Conservation (phyloP, 225 moss, liverwort and hornwort genomes). For the Physcomitrellopsis africana region DNA sequence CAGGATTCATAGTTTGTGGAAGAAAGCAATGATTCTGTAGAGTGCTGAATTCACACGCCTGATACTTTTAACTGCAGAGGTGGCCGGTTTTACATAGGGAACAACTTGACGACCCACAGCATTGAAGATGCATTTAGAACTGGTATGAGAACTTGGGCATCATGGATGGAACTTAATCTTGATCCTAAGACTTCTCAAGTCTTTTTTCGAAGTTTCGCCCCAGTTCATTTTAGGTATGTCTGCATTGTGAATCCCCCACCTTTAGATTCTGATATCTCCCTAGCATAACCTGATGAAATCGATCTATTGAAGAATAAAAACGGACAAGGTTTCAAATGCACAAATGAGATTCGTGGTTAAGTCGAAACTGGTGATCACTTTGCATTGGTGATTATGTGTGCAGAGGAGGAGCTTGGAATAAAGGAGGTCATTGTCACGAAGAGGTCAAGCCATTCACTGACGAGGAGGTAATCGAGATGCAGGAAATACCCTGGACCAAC, state of each 20-base stretch:
- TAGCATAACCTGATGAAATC: neutral
- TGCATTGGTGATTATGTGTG: neutral
- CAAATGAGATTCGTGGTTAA: neutral
- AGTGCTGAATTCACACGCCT: no score
- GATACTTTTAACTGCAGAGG: conserved; percentile 47
- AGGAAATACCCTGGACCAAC: conserved; percentile 48
- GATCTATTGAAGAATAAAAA: no score
- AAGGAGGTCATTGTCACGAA: conserved; percentile 52
- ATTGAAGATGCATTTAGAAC: conserved; percentile 52
- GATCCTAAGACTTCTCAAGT: conserved; percentile 61
- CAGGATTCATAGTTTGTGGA: no score
- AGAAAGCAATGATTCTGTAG: no score
- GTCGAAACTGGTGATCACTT: neutral
- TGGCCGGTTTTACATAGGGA: conserved; percentile 48
- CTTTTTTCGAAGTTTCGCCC: conserved; percentile 80
- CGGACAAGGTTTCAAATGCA: neutral
- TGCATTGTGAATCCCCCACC: neutral
- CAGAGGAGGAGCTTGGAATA: conserved; percentile 60
- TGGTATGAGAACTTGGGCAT: conserved; percentile 59
- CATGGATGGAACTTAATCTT: conserved; percentile 56
- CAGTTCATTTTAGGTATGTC: conserved; percentile 75
- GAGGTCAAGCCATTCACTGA: conserved; percentile 47
- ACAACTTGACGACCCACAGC: conserved; percentile 50
- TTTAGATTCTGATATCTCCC: neutral
- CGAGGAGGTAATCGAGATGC: conserved; percentile 33